Conservation (phyloP, 495 filamentous ascomycete species). For the Talaromyces stipitatus region DNA sequence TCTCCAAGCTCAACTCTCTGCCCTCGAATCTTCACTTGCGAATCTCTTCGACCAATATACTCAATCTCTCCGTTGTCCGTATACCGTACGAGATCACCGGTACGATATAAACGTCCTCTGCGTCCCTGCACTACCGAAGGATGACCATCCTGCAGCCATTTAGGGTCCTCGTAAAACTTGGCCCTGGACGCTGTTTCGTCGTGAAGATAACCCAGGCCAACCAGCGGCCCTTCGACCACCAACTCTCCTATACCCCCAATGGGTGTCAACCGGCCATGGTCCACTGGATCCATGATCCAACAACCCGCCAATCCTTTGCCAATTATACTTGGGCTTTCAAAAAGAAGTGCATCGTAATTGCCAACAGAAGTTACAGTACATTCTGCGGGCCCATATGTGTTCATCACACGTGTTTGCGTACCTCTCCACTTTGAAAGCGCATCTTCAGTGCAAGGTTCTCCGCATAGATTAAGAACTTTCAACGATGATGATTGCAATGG, state of each 20-base stretch:
- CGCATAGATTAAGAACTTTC: constrained; percentile 13
- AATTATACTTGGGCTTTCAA: constrained; percentile 9
- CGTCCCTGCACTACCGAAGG: background rate
- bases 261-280: constrained; percentile 38
- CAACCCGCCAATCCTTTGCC: constrained; percentile 31
- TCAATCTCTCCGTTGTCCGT: constrained; percentile 65
- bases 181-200: constrained; percentile 12
- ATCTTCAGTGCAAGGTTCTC: constrained; percentile 11
- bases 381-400: constrained; percentile 3
- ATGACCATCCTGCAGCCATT: background rate
- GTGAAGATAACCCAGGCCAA: constrained; percentile 25
- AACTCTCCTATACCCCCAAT: constrained; percentile 48
- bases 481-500: constrained; percentile 13
- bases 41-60: constrained; percentile 70
- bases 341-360: background rate
- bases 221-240: constrained; percentile 25
- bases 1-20: constrained; percentile 94
- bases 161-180: constrained; percentile 9
- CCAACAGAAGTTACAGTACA: background rate
- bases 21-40: constrained; percentile 91
- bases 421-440: constrained; percentile 29
- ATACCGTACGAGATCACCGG: constrained; percentile 29
- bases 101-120: background rate
- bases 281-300: constrained; percentile 16
- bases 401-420: constrained; percentile 6